phyloP scores from a whole-genome alignment of 2,329 filamentous ascomycete genomes.

The Podosphaera xanthii region DNA sequence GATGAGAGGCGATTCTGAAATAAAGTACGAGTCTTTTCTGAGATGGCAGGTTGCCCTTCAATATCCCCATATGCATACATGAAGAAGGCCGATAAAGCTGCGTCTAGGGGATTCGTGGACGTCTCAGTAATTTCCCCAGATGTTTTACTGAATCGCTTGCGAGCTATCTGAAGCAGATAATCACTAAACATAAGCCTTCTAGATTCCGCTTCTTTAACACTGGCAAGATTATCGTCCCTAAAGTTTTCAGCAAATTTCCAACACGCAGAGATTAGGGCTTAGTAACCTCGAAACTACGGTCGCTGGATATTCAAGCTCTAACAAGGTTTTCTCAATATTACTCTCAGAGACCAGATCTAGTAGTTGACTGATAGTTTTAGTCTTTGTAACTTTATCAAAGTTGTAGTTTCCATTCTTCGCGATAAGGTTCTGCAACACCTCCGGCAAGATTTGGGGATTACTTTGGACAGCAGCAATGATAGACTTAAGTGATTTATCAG shows the following conservation, averaged over 20 bases:
- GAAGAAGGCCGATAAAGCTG: conserved; percentile 19
- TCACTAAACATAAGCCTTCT: conserved; percentile 15
- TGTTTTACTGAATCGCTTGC: conserved; percentile 7
- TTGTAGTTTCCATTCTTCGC: conserved; percentile 47
- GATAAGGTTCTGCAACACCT: conserved; percentile 44
- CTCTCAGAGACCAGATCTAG: conserved; percentile 8
- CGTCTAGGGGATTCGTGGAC: background rate
- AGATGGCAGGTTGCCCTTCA: conserved; percentile 21
- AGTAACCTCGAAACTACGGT: conserved; percentile 7
- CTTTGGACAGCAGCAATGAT: conserved; percentile 42
- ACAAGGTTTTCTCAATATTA: conserved; percentile 24
- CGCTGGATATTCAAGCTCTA: conserved; percentile 20
- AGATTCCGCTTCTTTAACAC: conserved; percentile 11
- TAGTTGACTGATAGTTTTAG: conserved; percentile 54
- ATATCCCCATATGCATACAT: conserved; percentile 29
- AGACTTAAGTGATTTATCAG: conserved; percentile 50
- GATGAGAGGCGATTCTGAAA: conserved; percentile 34
- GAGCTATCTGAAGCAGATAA: conserved; percentile 14
- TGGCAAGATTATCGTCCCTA: conserved; percentile 7
- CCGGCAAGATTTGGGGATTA: conserved; percentile 33
- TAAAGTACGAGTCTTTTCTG: conserved; percentile 28
- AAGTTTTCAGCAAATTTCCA: conserved; percentile 1
- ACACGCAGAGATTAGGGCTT: too few relatives aligned
- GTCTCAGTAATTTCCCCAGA: conserved; percentile 8
- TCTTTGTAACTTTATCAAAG: conserved; percentile 71